Evolutionary conservation across 257 asterid genomes (phyloP), one percentile per base, ranked within the genome.

Genomic region (Capsicum pubescens): DNA sequence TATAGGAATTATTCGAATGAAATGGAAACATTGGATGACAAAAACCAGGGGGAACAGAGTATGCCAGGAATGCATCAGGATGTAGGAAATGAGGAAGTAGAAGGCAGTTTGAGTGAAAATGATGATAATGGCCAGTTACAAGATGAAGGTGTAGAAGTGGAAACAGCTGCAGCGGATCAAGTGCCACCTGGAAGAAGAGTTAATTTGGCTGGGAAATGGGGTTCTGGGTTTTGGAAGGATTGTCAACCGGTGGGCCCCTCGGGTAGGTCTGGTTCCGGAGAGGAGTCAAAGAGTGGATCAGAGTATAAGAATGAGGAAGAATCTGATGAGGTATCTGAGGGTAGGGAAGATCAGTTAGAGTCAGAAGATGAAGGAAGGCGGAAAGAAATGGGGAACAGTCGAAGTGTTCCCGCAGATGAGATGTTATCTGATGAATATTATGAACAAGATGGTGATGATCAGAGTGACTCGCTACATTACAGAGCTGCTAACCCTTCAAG

Each of bases 391-490:
- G 90, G 92, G 58, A 96, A 90, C 85, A 91, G 89, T 77, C 92
- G 84, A 60, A 59, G 81, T 83, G 97, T 93, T 83, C 96, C 96
- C 26, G 95, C 88, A 3, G 99, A 97, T 88, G 99, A 97, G 86
- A 93, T 95, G 99, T 85, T 92, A 87, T 96, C 99, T 60, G 99
- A 97, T 87, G 99, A 97, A 88, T 97, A 97, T 90, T 97, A 97
- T 64, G 99, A 95, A 90, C 99, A 92, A 93, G 99, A 97, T 79
- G 97, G 97, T 61, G 97, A 95, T 88, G 97, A 95, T 77, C 94
- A 86, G 59, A 91, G 90, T 50, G 98, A 95, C 87, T 86, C 97
- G 21, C 78, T 87, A 86, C 94, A 91, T 89, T 92, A 83, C 66
- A 87, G 93, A 87, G 88, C 87, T 68, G 74, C 64, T 82, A 95